phyloP scores from a whole-genome alignment of 129 eudicot species.

The Cynara cardunculus region DNA sequence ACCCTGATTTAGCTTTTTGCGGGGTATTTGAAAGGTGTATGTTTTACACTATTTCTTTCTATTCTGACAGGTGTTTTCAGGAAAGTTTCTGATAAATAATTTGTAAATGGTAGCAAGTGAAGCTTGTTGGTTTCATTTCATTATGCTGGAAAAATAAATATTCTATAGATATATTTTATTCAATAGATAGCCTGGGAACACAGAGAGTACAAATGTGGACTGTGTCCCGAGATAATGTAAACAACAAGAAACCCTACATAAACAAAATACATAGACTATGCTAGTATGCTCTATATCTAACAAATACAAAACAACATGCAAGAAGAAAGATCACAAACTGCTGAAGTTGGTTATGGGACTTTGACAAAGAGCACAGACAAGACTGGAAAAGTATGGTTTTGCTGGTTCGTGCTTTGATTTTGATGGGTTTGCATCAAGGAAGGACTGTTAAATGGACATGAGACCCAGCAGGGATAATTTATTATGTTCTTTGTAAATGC shows the following conservation, averaged over 20 bases:
- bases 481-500: background rate
- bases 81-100: background rate
- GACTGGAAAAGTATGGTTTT: background rate
- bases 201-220: background rate
- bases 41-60: no score
- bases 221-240: background rate
- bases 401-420: background rate
- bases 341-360: background rate
- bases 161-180: background rate
- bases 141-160: constrained; percentile 7
- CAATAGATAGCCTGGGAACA: background rate
- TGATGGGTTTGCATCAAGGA: background rate
- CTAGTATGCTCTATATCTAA: background rate
- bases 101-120: background rate
- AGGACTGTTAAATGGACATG: background rate
- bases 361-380: background rate
- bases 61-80: no score
- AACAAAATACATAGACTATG: background rate
- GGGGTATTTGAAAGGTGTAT: background rate
- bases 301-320: background rate
- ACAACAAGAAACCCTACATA: background rate
- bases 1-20: background rate
- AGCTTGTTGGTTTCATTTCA: background rate
- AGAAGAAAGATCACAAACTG: background rate
- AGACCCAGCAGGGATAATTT: background rate